Conservation (phyloP, 2,329 filamentous ascomycete genomes). For the Rugonectria rugulosa region DNA sequence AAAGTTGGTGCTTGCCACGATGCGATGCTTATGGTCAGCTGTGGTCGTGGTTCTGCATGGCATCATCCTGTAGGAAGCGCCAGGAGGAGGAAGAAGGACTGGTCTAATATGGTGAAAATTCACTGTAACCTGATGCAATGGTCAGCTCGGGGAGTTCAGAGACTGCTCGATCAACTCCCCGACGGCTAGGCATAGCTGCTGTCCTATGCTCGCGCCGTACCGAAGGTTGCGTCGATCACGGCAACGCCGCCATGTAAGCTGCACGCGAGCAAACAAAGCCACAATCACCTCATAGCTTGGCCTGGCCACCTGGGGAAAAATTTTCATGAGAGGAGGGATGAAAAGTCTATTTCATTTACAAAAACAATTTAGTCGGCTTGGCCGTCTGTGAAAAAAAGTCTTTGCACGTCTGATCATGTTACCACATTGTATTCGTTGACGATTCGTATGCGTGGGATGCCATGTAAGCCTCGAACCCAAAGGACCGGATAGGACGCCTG, state of each 20-base stretch:
- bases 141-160: background rate
- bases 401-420: no score
- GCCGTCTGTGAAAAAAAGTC: no score
- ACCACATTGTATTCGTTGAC: no score
- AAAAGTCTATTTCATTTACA: no score
- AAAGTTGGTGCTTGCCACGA: background rate
- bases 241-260: conserved; percentile 1
- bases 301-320: no score
- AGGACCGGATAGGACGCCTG: background rate
- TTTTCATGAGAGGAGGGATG: no score
- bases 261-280: background rate
- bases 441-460: background rate
- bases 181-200: background rate
- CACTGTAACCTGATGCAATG: conserved; percentile 3
- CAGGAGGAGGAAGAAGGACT: background rate
- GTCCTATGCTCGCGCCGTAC: background rate
- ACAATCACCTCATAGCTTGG: background rate
- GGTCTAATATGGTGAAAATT: background rate
- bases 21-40: background rate
- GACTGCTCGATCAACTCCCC: background rate
- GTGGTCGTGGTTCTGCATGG: background rate
- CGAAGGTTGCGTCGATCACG: conserved; percentile 7
- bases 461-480: background rate
- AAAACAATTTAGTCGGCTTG: no score
- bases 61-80: background rate